These are phyloP conservation scores for Irpex sp. DNA, from an alignment of 1,284 basidiomycete species.

Conservation along the genomic window DNA sequence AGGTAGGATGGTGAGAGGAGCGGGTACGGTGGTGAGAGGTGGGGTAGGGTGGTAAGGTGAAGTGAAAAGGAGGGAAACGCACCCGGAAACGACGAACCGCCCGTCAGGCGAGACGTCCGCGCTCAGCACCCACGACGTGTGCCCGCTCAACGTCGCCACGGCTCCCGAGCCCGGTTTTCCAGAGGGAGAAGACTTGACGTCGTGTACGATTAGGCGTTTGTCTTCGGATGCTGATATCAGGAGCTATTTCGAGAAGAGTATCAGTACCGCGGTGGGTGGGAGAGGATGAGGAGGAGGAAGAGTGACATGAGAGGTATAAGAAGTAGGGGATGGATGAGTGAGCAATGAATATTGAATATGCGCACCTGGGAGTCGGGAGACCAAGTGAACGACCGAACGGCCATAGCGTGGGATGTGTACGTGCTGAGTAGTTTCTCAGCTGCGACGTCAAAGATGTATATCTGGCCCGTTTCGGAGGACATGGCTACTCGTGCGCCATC, in stretches of 20 bases:
- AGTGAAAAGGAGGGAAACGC: constrained; percentile 27
- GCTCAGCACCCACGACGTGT: constrained; percentile 84
- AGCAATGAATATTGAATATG: background rate
- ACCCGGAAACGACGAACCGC: constrained; percentile 78
- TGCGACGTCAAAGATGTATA: constrained; percentile 77
- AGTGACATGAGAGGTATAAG: too few relatives aligned
- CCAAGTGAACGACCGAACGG: constrained; percentile 81
- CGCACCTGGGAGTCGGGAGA: constrained; percentile 69
- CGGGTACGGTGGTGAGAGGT: background rate
- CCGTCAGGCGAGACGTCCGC: constrained; percentile 78
- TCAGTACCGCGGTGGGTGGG: background rate
- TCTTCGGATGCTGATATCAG: constrained; percentile 86
- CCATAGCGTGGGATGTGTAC: constrained; percentile 83
- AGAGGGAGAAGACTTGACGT: constrained; percentile 63
- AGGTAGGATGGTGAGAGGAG: too few relatives aligned
- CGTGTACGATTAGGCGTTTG: constrained; percentile 81
- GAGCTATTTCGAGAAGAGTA: constrained; percentile 41
- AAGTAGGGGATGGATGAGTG: background rate
- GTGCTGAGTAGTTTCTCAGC: constrained; percentile 59
- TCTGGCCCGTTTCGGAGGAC: constrained; percentile 77
- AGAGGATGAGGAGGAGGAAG: too few relatives aligned
- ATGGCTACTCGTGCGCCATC: constrained; percentile 78
- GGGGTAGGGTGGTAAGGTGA: background rate
- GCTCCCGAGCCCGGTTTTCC: constrained; percentile 64
- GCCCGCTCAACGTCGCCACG: constrained; percentile 79